Base-by-base conservation (phyloP, 331 rosid species). In the Ulmus americana region DNA sequence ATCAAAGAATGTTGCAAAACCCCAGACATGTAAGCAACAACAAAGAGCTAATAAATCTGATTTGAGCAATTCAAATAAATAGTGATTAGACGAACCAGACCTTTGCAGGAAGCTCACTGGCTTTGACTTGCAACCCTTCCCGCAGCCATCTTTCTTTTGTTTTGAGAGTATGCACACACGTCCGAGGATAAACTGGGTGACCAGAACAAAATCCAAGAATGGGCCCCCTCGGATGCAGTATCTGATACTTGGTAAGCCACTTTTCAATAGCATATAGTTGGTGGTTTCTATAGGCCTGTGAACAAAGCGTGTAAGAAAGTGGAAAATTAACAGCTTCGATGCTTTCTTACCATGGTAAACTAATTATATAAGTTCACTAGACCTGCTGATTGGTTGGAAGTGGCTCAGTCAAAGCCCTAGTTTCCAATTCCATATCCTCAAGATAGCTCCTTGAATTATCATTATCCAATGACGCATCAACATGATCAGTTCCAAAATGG, bases 341-440 rank as follows among this genome's bases (percentile, higher is more conserved):
- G 59, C 65, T 65, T 45, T 50, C 50, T 20, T 49, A 54, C 55
- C 46, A 38, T 59, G 68, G 64, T 63, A 73, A 50, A 45, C 73
- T 12, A 76, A 67, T 65, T 59, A 41, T 54, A 59, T 40, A 69
- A 61, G 60, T 61, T 50, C 58, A 74, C 69, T 61, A 45, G 57
- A 88, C 96, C 96, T 84, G 96, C 72, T 92, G 96, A 76, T 92
- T 92, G 39, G 96, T 86, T 65, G 96, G 97, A 78, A 92, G 96
- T 73, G 96, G 94, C 79, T 92, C 97, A n/a, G 97, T 92, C 61
- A 88, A 83, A 75, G 96, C 95, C 78, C 94, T 81, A 66, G 96
- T 88, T 86, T 92, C 94, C 70, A 92, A 88, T 70, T 92, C 97
- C 79, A 92, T 71, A 63, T 92, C 97, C 83, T 92, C 97, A 40